Evolutionary conservation across 441 rosid species (phyloP), one percentile per base, ranked within the genome.

Genomic region (Isatis lusitanica): DNA sequence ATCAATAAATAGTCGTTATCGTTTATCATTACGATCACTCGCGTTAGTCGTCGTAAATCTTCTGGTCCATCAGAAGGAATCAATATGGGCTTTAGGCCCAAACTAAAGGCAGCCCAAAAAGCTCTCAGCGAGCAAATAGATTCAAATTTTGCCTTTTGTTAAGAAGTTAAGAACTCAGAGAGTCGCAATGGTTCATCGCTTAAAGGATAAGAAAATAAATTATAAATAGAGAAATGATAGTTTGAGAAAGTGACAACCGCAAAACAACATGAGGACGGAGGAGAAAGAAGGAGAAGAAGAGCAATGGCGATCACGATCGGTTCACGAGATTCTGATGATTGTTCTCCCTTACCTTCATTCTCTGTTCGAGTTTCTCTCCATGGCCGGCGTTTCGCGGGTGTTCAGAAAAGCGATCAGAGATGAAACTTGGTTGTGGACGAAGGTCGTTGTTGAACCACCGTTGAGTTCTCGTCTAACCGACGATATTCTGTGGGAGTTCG

Each of bases 261-360:
- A 9, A 47, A 47, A 50, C 3, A 58, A 60, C 31, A 70, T 66
- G 77, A 66, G 47, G 38, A 70, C 33, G 39, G 28, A 13, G 0
- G 61, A 58, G 36, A 59, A 52, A 9, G 55, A 50, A 43, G 66
- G 31, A 31, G 74, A 75, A 7, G 21, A 44, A 15, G 18, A 44
- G 10, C 46, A 15, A 38, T 71, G 70, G 28, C 63, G 82, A 80
- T 81, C 83, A 70, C 61, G 78, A 71, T 91, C 97, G 11, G 52
- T 58, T 47, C 85, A 84, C 64, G 88, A 88, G 53, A 89, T 93
- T 58, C 55, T 88, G 52, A 73, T 83, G 55, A 75, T 89, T 28
- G 89, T 85, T 36, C 73, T 92, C 69, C 81, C 91, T 44, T 86
- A 85, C 63, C 96, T 92, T 73, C 84, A 84, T 62, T 72, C 74